Conservation (phyloP, 768 basidiomycete species). For the Serendipita indica region DNA sequence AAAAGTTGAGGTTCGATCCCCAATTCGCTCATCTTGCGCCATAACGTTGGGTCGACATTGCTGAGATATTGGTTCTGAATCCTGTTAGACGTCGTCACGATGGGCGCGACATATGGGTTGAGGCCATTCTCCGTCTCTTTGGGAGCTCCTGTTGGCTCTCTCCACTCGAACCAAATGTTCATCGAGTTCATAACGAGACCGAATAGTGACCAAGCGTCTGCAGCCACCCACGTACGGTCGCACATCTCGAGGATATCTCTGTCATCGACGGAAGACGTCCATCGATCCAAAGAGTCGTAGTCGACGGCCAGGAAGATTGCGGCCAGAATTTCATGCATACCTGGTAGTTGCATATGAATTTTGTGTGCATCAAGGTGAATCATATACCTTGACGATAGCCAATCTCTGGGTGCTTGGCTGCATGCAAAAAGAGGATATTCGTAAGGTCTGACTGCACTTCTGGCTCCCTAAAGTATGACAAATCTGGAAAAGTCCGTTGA, state of each 20-base stretch:
- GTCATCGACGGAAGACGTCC: background rate
- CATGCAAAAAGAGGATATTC: conserved; percentile 77
- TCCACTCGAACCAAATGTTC: conserved; percentile 56
- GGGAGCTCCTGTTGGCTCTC: conserved; percentile 17
- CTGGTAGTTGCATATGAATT: no score
- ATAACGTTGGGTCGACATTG: conserved; percentile 65
- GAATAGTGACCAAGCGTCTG: conserved; percentile 83
- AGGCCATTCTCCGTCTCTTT: conserved; percentile 17
- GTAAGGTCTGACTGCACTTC: conserved; percentile 67
- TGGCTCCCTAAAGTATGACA: conserved; percentile 69
- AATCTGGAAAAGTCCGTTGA: conserved; percentile 95
- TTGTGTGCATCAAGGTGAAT: no score
- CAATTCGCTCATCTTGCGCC: conserved; percentile 55
- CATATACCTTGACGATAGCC: conserved; percentile 96
- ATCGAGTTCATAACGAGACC: conserved; percentile 60
- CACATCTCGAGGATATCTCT: conserved; percentile 42
- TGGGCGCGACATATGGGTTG: conserved; percentile 64
- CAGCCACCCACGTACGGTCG: conserved; percentile 52
- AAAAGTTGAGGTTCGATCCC: conserved; percentile 95
- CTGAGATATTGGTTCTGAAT: conserved; percentile 64
- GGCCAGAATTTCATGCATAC: conserved; percentile 96
- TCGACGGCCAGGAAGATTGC: conserved; percentile 72
- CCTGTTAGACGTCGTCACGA: conserved; percentile 65
- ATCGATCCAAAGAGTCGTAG: conserved; percentile 50
- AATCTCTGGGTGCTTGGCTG: conserved; percentile 59